These are phyloP conservation scores for Trichosporon faecale DNA, from an alignment of 1,284 basidiomycete genomes.

Conservation along the genomic window DNA sequence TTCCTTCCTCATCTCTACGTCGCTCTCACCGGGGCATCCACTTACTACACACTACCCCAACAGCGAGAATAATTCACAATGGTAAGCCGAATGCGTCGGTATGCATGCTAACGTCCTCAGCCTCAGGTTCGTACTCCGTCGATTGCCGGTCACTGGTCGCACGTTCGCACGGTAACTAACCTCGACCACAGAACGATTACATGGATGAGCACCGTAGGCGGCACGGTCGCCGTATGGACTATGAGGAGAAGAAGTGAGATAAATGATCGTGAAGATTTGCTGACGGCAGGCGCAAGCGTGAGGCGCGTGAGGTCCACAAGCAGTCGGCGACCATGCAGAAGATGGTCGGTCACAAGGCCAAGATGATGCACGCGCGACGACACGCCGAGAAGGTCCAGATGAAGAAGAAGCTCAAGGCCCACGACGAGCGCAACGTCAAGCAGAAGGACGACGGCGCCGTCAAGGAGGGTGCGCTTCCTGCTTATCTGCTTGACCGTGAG, in stretches of 20 bases:
- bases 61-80: conserved; percentile 25
- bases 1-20: not conserved
- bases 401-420: conserved; percentile 98
- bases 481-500: conserved; percentile 94
- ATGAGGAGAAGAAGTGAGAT: conserved; percentile 51
- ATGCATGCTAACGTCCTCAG: conserved; percentile 29
- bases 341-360: conserved; percentile 94
- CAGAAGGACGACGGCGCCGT: conserved; percentile 77
- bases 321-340: conserved; percentile 86
- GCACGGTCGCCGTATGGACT: conserved; percentile 52
- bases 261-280: not conserved
- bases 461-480: conserved; percentile 83
- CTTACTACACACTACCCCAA: conserved; percentile 1
- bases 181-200: conserved; percentile 49
- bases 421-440: conserved; percentile 98
- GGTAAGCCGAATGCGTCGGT: conserved; percentile 17
- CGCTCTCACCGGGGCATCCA: conserved; percentile 8
- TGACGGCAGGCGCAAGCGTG: conserved; percentile 75
- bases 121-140: conserved; percentile 40
- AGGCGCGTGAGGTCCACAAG: conserved; percentile 87
- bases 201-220: conserved; percentile 54
- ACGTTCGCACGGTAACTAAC: conserved; percentile 15
- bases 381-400: conserved; percentile 98
- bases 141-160: not conserved
- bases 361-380: conserved; percentile 91